Conservation (phyloP, 176 grass and related monocot species). For the Zea mays region Zm-B73-REFERENCE-NAM-5.0 NC_050098.1:235703001-235703500, state of each 20-base stretch:
- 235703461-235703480: not conserved
- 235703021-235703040: not conserved
- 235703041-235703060: not conserved
- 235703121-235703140: constrained; percentile 95
- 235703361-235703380: not conserved
- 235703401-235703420: not conserved
- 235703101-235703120: constrained; percentile 95
- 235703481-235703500: not conserved
- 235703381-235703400: constrained; percentile 10
- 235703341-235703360: not conserved
- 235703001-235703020: not conserved
- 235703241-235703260: not conserved
- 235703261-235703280: not conserved
- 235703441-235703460: not conserved
- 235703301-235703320: not conserved
- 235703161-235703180: constrained; percentile 95
- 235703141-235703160: constrained; percentile 82
- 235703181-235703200: constrained; percentile 71
- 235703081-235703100: constrained; percentile 95
- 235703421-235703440: not conserved
- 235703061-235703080: constrained; percentile 55
- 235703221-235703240: not conserved
- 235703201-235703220: not conserved
- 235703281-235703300: not conserved
- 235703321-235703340: not conserved